Evolutionary conservation across 345 rosid genomes (phyloP).

Genomic region (Brassica rapa): DNA sequence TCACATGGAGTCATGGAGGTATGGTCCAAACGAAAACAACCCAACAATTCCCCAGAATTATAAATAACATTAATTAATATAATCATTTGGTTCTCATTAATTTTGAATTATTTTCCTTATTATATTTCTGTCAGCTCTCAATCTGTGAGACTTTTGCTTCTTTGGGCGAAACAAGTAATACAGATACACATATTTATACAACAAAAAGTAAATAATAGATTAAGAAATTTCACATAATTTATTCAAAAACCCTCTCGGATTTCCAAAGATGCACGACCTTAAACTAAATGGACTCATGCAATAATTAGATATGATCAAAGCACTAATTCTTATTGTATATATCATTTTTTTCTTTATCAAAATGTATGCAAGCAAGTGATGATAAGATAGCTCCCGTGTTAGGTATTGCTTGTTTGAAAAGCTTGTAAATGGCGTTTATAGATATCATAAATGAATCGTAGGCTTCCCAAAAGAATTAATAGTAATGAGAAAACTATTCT

Average conservation of each 20-base stretch:
- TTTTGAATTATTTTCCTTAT: conserved; percentile 7
- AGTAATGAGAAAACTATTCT: conserved; percentile 25
- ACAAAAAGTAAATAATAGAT: not conserved
- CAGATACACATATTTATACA: not conserved
- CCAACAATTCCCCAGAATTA: conserved; percentile 29
- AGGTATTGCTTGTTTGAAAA: conserved; percentile 44
- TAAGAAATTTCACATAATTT: conserved; percentile 21
- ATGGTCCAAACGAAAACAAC: conserved; percentile 42
- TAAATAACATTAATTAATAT: conserved; percentile 17
- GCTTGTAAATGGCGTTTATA: conserved; percentile 43
- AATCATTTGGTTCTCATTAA: conserved; percentile 6
- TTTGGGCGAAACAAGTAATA: conserved; percentile 5
- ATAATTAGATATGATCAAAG: conserved; percentile 47
- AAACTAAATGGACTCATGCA: conserved; percentile 38
- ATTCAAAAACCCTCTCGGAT: conserved; percentile 49
- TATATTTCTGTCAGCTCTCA: conserved; percentile 14
- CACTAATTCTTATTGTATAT: conserved; percentile 34
- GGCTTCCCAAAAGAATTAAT: conserved; percentile 18
- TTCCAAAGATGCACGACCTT: conserved; percentile 48
- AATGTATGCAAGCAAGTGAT: conserved; percentile 9
- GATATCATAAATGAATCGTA: conserved; percentile 34
- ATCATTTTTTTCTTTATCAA: conserved; percentile 6
- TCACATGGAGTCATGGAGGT: conserved; percentile 40
- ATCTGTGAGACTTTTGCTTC: conserved; percentile 4
- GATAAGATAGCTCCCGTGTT: conserved; percentile 48